Evolutionary conservation across 2,329 filamentous ascomycete genomes (phyloP), one percentile per base, ranked within the genome.

Genomic region (Exophiala sp.): DNA sequence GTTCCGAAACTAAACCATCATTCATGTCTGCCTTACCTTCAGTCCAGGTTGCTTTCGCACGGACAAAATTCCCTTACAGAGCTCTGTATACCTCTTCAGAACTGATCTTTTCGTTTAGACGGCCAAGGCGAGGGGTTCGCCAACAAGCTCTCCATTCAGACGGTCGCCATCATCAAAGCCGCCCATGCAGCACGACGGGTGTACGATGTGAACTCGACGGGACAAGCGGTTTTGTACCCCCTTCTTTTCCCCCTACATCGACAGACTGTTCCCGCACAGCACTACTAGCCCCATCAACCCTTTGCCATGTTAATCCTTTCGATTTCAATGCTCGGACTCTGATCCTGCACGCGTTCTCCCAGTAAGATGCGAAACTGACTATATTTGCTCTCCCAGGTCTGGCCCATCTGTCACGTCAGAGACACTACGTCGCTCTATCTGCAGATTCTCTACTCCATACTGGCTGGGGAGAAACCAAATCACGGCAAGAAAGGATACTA

Each of bases 91-190:
- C 16, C 9, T 43, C 40, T 43, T 43, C 5, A 18, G n/a, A 20
- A 33, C 14, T 34, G 10, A 16, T 3, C 16, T 18, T 18, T 18
- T 18, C 16, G 16, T 18, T 18, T 34, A 57, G 54, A 78, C 57
- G 78, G 78, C 5, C 65, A 72, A 50, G 74, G 77, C 2, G 69
- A 74, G 53, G 77, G 78, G 0, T 79, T 79, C 51, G 76, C 77
- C 1, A 79, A 81, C 57, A 56, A 51, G 1, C 77, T 77, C 38
- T 80, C 78, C 1, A 80, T 78, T 44, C 78, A 81, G 60, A 78
- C 75, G 0, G 72, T 74, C 0, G 75, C 72, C 1, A 71, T 80
- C 12, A 73, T 81, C 2, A 66, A 66, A 20, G 75, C 77, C 0
- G 78, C 76, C 0, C 71, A 70, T 43, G 68, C 65, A 2, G 16